A percentile compares a stretch with the other conserved stretches of the same genome.
Evolutionary conservation across 108 stramenopile genomes (phyloP).

Genomic region (Cyclotella sp.): DNA sequence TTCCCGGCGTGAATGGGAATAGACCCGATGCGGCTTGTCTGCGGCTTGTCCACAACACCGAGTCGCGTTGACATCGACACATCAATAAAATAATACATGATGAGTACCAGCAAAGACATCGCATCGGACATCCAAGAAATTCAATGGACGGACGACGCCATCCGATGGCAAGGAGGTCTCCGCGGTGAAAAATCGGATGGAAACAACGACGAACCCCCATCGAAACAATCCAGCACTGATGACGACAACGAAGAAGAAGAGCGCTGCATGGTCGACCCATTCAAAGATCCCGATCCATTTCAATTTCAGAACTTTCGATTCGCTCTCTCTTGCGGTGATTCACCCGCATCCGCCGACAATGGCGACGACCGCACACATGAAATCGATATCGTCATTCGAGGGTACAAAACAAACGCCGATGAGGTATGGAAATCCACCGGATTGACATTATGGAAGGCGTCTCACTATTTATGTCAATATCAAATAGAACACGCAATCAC

Average conservation of each 20-base stretch:
- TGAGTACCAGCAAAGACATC: background rate
- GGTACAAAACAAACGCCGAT: conserved; percentile 61
- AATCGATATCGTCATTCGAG: conserved; percentile 59
- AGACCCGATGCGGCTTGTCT: no score
- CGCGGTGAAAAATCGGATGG: background rate
- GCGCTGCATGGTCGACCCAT: conserved; percentile 28
- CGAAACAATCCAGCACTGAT: background rate
- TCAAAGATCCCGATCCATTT: conserved; percentile 40
- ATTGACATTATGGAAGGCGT: conserved; percentile 78
- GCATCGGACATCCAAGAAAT: conserved; percentile 33
- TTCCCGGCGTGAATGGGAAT: no score
- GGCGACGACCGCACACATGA: background rate
- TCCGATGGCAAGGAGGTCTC: conserved; percentile 61
- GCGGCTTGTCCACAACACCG: no score
- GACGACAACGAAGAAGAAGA: conserved; percentile 38
- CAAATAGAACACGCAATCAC: conserved; percentile 44
- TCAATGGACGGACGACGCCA: conserved; percentile 62
- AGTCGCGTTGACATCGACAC: background rate
- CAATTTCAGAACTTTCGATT: conserved; percentile 40
- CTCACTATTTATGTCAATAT: conserved; percentile 70
- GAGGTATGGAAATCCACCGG: conserved; percentile 81
- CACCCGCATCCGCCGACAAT: no score
- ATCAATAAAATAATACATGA: background rate
- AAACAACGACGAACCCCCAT: conserved; percentile 14
- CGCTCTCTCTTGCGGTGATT: background rate